Conservation (phyloP, 192 early-diverging fungal species). For the Coemansia sp. region DNA sequence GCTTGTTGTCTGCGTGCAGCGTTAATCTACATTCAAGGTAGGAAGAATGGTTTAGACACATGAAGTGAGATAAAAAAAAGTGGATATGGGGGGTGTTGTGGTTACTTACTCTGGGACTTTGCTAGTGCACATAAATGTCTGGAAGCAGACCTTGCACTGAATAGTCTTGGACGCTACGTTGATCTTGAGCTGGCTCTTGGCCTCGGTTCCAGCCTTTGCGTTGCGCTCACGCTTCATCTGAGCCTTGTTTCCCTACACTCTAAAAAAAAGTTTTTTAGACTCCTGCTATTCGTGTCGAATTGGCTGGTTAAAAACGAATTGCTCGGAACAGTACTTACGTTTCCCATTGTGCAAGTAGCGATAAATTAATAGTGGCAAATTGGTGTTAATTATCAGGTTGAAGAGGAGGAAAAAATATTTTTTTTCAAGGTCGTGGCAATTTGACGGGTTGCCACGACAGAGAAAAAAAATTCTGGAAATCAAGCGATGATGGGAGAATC, state of each 20-base stretch:
- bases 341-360: background rate
- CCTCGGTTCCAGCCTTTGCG: conserved; percentile 56
- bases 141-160: conserved; percentile 76
- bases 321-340: conserved; percentile 9
- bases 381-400: background rate
- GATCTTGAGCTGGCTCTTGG: conserved; percentile 69
- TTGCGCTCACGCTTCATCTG: conserved; percentile 64
- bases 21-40: conserved; percentile 31
- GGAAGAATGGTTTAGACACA: background rate
- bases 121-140: conserved; percentile 80
- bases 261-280: background rate
- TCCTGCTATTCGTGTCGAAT: conserved; percentile 8
- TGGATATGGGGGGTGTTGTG: background rate
- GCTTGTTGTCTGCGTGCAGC: conserved; percentile 78
- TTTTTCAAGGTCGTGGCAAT: background rate
- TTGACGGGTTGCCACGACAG: background rate
- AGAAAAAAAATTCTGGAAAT: background rate
- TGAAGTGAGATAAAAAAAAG: background rate
- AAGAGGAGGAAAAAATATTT: background rate
- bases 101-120: conserved; percentile 61
- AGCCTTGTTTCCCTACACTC: conserved; percentile 34
- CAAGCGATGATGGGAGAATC: background rate
- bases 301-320: conserved; percentile 6
- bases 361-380: background rate
- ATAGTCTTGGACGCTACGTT: conserved; percentile 84